Evolutionary conservation across 2,329 filamentous ascomycete genomes (phyloP), one percentile per base, ranked within the genome.

Genomic region (Aspergillus unguis): DNA sequence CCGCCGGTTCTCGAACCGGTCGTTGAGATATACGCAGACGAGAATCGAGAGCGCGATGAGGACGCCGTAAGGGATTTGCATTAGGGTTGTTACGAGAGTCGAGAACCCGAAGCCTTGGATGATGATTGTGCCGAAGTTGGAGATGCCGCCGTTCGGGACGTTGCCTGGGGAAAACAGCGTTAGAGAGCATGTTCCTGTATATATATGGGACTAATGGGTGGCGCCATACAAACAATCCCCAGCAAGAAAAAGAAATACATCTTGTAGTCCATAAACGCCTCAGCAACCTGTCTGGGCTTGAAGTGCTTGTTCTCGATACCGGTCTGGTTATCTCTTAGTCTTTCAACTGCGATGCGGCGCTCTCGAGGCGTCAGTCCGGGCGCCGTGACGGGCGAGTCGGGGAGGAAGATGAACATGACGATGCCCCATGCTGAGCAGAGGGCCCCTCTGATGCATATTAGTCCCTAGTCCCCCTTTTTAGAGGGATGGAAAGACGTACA

Each of bases 381-480:
- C 10, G 80, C 78, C 1, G 78, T 81, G 23, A 80, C 73, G 0
- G 82, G 83, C 0, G 77, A 80, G 61, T 84, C 81, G 1, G 83
- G 82, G 2, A 85, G 74, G 37, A 83, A 69, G 17, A 83, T 64
- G 38, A 79, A 73, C 62, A 86, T 80, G 8, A 82, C 68, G 6
- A 85, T 75, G 1, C 81, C 85, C 78, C 84, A 87, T 9, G 74
- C 53, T 11, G 80, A 74, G 53, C 82, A 86, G 8, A 86, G 72
- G 1, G 80, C 74, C 6, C 74, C 73, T 54, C 70, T 72, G 17
- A 27, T 36, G 2, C 23, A 17, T 44, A 17, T 51, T 17, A 56
- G 50, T 5, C n/a, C 4, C 2, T n/a, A 1, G 17, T 17, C 5
- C 6, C 5, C 32, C 6, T 35, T 10, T n/a, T 35, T 2, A n/a